A percentile compares a stretch with the other conserved stretches of the same genome.
phyloP scores from a whole-genome alignment of 208 protist genomes.

The Acanthamoeba triangularis region DNA sequence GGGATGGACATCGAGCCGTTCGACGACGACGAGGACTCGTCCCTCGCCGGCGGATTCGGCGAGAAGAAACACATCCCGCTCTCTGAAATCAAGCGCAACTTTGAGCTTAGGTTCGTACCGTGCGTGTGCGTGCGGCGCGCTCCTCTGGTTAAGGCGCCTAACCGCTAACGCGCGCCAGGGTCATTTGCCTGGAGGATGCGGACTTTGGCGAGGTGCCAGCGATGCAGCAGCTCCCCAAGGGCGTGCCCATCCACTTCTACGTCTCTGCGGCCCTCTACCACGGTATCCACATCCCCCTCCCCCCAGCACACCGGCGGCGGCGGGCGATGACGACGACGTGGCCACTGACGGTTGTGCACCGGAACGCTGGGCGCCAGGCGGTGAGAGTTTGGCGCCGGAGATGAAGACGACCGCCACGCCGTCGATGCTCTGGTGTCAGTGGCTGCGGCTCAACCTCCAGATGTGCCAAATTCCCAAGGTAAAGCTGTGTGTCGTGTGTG shows the following conservation, averaged over 20 bases:
- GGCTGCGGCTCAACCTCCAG: background rate
- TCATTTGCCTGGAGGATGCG: slow-evolving; percentile 28
- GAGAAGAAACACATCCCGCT: slow-evolving; percentile 24
- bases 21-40: background rate
- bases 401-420: slow-evolving; percentile 1
- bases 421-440: slow-evolving; percentile 36
- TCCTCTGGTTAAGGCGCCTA: background rate
- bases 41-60: background rate
- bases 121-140: no score
- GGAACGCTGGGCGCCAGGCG: background rate
- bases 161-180: background rate
- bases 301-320: no score
- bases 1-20: background rate
- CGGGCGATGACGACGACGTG: no score
- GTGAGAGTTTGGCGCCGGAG: background rate
- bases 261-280: background rate
- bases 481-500: background rate
- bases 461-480: slow-evolving; percentile 47
- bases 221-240: slow-evolving; percentile 31
- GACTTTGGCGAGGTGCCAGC: slow-evolving; percentile 27
- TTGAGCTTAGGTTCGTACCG: slow-evolving; percentile 33
- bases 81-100: slow-evolving; percentile 39
- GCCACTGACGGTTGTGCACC: no score
- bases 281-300: background rate
- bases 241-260: slow-evolving; percentile 15